Evolutionary conservation across 345 rosid genomes (phyloP).

Genomic region (rapeseed (Brassica napus)): DNA sequence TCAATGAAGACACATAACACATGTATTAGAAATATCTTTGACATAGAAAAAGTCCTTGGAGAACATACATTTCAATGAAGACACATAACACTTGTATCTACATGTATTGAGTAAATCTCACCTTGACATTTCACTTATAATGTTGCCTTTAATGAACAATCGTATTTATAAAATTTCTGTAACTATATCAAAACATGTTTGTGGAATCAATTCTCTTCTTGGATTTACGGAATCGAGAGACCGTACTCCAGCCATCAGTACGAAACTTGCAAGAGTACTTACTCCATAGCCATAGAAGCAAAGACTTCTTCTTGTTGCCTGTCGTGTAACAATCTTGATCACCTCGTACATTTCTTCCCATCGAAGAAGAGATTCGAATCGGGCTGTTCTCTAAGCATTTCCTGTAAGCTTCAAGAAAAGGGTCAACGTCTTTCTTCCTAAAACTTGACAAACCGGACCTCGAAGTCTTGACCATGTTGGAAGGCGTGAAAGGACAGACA

Average conservation of each 20-base stretch:
- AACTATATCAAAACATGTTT: neutral
- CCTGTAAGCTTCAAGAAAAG: conserved; percentile 39
- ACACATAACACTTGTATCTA: neutral
- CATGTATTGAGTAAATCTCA: neutral
- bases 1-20: neutral
- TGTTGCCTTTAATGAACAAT: neutral
- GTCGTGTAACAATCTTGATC: conserved; percentile 12
- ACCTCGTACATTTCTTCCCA: conserved; percentile 12
- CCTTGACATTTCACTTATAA: neutral
- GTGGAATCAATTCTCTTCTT: conserved; percentile 17
- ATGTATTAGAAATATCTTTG: neutral
- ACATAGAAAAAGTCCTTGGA: neutral
- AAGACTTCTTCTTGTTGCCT: conserved; percentile 23
- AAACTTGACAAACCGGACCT: conserved; percentile 29
- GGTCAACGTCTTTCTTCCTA: conserved; percentile 35
- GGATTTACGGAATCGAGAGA: conserved; percentile 12
- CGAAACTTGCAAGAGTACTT: conserved; percentile 36
- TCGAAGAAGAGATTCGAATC: neutral
- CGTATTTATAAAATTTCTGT: neutral
- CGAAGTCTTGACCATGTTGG: conserved; percentile 4
- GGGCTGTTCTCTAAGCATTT: conserved; percentile 37
- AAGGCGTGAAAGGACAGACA: conserved; percentile 18
- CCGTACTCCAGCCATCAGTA: conserved; percentile 11
- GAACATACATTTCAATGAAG: neutral
- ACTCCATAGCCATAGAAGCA: conserved; percentile 30